These are phyloP conservation scores for Glycine latifolia DNA, from an alignment of 306 rosid species.

Conservation along the genomic window DNA sequence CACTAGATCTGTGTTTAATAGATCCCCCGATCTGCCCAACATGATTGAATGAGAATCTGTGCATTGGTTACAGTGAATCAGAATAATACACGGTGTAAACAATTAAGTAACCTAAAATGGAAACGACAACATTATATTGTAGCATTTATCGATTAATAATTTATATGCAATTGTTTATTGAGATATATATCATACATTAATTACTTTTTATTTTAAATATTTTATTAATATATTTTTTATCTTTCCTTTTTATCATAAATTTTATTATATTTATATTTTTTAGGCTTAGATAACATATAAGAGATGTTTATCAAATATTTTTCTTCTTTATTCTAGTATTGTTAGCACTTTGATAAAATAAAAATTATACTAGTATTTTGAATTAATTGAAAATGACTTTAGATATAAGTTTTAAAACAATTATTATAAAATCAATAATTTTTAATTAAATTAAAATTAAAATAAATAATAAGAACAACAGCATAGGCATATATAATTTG, in stretches of 20 bases:
- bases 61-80: constrained; percentile 9
- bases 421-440: neutral
- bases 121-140: neutral
- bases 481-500: no score
- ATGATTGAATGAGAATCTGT: neutral
- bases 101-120: neutral
- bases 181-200: no score
- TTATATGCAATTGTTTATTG: no score
- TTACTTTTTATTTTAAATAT: no score
- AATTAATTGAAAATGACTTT: neutral
- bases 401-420: neutral
- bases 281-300: no score
- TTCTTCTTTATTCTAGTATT: neutral
- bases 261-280: no score
- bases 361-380: neutral
- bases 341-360: neutral
- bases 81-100: neutral
- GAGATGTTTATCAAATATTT: no score
- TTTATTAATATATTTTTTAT: no score
- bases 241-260: no score
- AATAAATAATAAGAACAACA: no score
- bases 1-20: constrained; percentile 22
- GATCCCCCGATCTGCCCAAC: neutral
- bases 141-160: no score
- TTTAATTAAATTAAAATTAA: neutral